phyloP scores from a whole-genome alignment of 192 early-diverging fungal species.

The Podila epicladia region DNA sequence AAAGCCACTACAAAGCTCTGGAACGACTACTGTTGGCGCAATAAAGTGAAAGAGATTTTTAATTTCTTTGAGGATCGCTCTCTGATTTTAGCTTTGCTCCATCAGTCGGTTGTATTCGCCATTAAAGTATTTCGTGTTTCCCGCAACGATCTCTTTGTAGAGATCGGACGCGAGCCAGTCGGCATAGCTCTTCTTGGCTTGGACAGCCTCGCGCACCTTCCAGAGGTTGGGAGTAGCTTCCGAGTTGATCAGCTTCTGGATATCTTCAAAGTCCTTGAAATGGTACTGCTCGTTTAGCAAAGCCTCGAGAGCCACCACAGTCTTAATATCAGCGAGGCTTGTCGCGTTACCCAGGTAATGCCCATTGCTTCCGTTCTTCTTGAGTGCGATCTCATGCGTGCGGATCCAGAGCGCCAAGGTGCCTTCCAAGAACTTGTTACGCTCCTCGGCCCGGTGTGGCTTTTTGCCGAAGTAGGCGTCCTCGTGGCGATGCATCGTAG shows the following conservation, averaged over 20 bases:
- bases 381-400: neutral
- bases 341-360: conserved; percentile 58
- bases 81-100: too few species aligned
- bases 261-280: conserved; percentile 14
- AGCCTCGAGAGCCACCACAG: conserved; percentile 4
- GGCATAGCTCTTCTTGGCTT: conserved; percentile 3
- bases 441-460: conserved; percentile 2
- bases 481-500: conserved; percentile 1
- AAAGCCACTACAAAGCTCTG: neutral
- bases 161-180: conserved; percentile 7
- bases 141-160: neutral
- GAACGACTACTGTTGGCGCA: too few species aligned
- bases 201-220: conserved; percentile 12
- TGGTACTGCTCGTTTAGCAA: conserved; percentile 10
- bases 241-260: neutral
- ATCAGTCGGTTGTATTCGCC: conserved; percentile 8
- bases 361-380: conserved; percentile 31
- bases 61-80: too few species aligned
- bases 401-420: conserved; percentile 21
- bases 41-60: too few species aligned
- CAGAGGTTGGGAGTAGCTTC: conserved; percentile 18
- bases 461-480: conserved; percentile 1
- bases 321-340: conserved; percentile 16
- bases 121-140: conserved; percentile 3
- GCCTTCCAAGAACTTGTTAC: conserved; percentile 1